Evolutionary conservation across 2,329 filamentous ascomycete genomes (phyloP).

Genomic region (Geosmithia putterillii): DNA sequence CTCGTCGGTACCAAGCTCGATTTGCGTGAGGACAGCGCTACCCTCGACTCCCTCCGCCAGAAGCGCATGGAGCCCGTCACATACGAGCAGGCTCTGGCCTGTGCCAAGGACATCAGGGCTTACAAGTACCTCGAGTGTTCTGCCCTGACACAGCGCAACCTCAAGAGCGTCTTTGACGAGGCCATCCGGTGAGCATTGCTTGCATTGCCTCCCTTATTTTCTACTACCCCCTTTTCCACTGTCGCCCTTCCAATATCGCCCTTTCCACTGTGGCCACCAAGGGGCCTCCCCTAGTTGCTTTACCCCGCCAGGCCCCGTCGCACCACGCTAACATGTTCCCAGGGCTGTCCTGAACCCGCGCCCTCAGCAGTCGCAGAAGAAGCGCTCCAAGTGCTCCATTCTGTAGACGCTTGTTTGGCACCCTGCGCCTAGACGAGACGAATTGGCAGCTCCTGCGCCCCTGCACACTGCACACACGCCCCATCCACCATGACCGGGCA

Average conservation of each 20-base stretch:
- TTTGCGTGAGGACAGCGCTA: conserved; percentile 77
- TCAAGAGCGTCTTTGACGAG: conserved; percentile 98
- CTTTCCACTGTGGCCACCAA: conserved; percentile 12
- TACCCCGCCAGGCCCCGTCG: background rate
- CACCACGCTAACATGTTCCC: background rate
- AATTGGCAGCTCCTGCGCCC: background rate
- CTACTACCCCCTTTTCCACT: conserved; percentile 10
- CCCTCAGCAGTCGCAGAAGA: conserved; percentile 42
- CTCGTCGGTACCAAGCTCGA: conserved; percentile 96
- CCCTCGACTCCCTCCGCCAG: conserved; percentile 68
- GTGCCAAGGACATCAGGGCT: conserved; percentile 88
- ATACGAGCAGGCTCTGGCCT: conserved; percentile 79
- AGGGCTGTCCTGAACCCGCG: conserved; percentile 63
- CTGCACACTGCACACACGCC: too few relatives aligned
- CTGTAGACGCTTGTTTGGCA: conserved; percentile 38
- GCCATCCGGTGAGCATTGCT: conserved; percentile 94
- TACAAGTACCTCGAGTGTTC: conserved; percentile 98
- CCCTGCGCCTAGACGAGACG: background rate
- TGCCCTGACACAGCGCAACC: conserved; percentile 85
- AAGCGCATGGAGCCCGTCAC: conserved; percentile 97
- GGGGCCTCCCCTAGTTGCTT: too few relatives aligned
- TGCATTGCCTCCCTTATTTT: conserved; percentile 9
- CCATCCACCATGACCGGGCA: background rate
- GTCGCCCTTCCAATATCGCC: conserved; percentile 3
- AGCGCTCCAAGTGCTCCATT: conserved; percentile 58